Conservation (phyloP, 306 rosid species). For the Pueraria montana region DNA sequence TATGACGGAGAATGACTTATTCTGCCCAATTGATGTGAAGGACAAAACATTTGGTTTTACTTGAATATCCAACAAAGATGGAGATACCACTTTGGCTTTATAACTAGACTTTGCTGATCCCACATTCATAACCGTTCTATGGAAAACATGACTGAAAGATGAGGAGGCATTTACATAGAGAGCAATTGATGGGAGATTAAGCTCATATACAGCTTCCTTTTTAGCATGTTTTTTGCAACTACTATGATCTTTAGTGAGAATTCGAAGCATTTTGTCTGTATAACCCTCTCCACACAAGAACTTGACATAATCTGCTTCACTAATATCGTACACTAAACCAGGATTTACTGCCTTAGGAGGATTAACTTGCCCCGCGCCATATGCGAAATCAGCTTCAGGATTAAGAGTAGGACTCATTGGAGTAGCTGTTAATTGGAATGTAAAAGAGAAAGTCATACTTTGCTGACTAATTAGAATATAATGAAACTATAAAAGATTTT, state of each 20-base stretch:
- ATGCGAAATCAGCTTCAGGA: conserved; percentile 57
- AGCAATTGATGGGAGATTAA: conserved; percentile 70
- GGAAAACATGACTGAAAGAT: neutral
- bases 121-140: conserved; percentile 46
- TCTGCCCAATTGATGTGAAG: conserved; percentile 46
- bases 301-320: conserved; percentile 42
- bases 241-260: conserved; percentile 10
- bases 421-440: conserved; percentile 32
- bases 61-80: conserved; percentile 36
- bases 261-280: neutral
- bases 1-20: conserved; percentile 33
- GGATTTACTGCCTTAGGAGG: conserved; percentile 56
- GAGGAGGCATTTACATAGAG: neutral
- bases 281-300: conserved; percentile 62
- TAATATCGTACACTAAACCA: conserved; percentile 57
- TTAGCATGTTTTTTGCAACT: neutral
- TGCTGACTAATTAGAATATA: too few species aligned
- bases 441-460: too few species aligned
- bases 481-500: too few species aligned
- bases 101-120: conserved; percentile 15
- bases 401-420: conserved; percentile 48
- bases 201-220: neutral
- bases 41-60: conserved; percentile 49
- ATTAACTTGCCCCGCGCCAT: conserved; percentile 58
- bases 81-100: conserved; percentile 34